Evolutionary conservation across 352 stramenopile genomes (phyloP), one percentile per base, ranked within the genome.

Genomic region (Phytophthora tubulina): DNA sequence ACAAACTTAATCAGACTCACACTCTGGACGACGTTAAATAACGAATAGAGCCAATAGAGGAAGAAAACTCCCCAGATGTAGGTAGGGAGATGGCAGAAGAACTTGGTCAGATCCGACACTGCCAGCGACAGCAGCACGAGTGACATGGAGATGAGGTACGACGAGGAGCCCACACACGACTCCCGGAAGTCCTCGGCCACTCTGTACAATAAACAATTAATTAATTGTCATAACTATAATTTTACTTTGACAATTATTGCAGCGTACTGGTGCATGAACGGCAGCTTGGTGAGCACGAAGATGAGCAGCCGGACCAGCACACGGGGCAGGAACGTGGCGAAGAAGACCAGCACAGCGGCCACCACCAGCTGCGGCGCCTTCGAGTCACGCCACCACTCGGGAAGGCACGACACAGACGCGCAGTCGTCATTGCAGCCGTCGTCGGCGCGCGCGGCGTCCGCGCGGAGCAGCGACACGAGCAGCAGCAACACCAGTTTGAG

Each of bases 61-160:
- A 97, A 97, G 78, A 97, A 97, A 13, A 91, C 56, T n/a, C 88
- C 88, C 84, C 84, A 94, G n/a, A 96, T 90, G 78, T 96, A 97
- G 6, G 57, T 93, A 30, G 81, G 81, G n/a, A 97, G 69, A 33
- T 84, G 69, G 65, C 85, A 94, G 33, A 96, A 82, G 62, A 95
- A 97, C 45, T 76, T 75, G 30, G 48, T 57, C 6, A 95, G 69
- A 1, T 89, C 44, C 10, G 86, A 84, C 35, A 95, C 68, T 2
- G 56, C 73, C 9, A 95, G 76, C 35, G 88, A 88, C 21, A 91
- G 41, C 9, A 88, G 53, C 61, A 95, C 86, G 31, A 97, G 77
- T 71, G 88, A 85, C 48, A 82, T 89, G 42, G 86, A 94, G 68
- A 97, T 94, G 44, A 97, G 70, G 48, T 96, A 94, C 48, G 90